Evolutionary conservation across 148 eudicot genomes (phyloP).

Genomic region (Beta vulgaris): DNA sequence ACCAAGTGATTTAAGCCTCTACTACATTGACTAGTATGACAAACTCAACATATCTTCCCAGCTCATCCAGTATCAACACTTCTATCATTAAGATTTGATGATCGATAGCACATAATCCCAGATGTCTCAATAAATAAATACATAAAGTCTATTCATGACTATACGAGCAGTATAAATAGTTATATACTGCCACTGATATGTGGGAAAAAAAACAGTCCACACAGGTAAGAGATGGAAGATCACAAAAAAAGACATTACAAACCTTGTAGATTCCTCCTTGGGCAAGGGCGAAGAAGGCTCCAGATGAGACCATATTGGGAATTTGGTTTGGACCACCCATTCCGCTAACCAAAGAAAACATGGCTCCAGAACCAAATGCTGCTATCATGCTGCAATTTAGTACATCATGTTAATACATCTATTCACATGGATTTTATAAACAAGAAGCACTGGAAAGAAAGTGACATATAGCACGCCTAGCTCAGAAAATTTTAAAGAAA

Average conservation of each 20-base stretch:
- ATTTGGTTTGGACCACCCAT: conserved; percentile 87
- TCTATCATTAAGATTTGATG: background rate
- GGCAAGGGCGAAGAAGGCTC: conserved; percentile 80
- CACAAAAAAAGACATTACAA: conserved; percentile 3
- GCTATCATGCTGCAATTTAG: conserved; percentile 75
- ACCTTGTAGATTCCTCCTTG: conserved; percentile 97
- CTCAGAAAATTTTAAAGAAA: background rate
- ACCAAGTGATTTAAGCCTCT: background rate
- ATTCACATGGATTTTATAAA: background rate
- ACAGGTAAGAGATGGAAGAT: background rate
- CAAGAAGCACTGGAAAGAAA: background rate
- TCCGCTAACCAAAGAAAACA: conserved; percentile 91
- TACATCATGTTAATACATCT: background rate
- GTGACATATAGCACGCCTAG: background rate
- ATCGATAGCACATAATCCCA: background rate
- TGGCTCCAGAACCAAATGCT: conserved; percentile 93
- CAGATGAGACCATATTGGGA: conserved; percentile 63
- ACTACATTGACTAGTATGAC: background rate
- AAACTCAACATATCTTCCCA: background rate
- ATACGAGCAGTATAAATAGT: background rate
- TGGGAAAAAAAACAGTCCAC: background rate
- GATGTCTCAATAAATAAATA: background rate
- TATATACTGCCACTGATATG: background rate
- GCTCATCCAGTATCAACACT: background rate
- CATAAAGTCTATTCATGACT: background rate